Conservation (phyloP, 176 grass and related monocot species). For the Thinopyrum elongatum region DNA sequence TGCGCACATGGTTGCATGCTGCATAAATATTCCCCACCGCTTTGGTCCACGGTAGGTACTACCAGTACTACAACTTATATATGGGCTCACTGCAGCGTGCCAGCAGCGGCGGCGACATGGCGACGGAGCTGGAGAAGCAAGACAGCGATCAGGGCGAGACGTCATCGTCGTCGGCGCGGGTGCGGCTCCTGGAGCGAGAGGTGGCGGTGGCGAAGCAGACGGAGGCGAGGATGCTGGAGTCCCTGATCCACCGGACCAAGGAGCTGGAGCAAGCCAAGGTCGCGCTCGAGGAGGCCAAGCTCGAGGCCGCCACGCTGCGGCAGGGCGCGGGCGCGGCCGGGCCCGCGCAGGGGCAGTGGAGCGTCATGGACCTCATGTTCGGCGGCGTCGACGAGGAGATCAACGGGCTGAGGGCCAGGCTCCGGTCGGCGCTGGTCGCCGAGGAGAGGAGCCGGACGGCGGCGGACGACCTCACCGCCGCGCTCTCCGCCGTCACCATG, state of each 20-base stretch:
- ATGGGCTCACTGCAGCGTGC: conserved; percentile 13
- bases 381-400: conserved; percentile 65
- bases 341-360: conserved; percentile 25
- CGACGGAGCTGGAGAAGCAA: conserved; percentile 8
- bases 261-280: conserved; percentile 84
- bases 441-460: conserved; percentile 73
- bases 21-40: no score
- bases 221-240: conserved; percentile 84
- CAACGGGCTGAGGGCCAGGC: conserved; percentile 27
- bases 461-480: conserved; percentile 50
- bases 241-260: conserved; percentile 59
- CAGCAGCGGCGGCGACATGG: neutral
- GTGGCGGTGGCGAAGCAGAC: conserved; percentile 57
- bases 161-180: conserved; percentile 10
- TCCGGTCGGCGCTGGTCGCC: conserved; percentile 31
- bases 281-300: conserved; percentile 80
- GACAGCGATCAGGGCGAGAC: conserved; percentile 5
- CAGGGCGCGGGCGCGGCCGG: neutral
- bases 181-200: conserved; percentile 51
- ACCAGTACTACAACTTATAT: neutral
- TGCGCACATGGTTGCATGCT: neutral
- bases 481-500: conserved; percentile 66
- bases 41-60: neutral
- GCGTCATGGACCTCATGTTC: conserved; percentile 58
- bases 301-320: conserved; percentile 42